Evolutionary conservation across 768 basidiomycete genomes (phyloP), one percentile per base, ranked within the genome.

Genomic region (Psilocybe cubensis): DNA sequence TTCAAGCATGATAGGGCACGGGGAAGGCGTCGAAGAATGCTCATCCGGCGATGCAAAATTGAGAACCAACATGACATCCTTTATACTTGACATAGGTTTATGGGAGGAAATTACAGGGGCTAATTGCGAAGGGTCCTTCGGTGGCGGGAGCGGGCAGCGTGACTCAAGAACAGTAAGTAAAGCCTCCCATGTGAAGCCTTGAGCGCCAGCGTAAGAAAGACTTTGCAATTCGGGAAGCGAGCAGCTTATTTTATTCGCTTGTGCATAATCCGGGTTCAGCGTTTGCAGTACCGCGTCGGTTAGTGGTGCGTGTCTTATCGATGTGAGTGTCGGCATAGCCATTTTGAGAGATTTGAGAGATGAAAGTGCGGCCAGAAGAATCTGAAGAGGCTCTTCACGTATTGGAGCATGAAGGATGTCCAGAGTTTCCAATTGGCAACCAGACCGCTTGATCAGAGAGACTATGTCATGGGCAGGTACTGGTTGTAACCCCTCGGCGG

Each of bases 361-460:
- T 9, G 58, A 52, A 10, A 54, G 25, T 24, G 47, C 38, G 25
- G 58, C 28, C 9, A 59, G 47, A n/a, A 59, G 20, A 24, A 33
- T 47, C 42, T 54, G 58, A 29, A 65, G 43, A n/a, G 52, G 46
- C 18, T 58, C 52, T 40, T 63, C 61, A 21, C 54, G 54, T 3
- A 63, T 25, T 1, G 61, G 50, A 21, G 61, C 50, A 24, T 60
- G 49, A 11, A 42, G 41, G 17, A 65, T 33, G 4, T 33, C 25
- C 2, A 65, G 57, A 3, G 47, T 51, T 24, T 63, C 52, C 20
- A 65, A 29, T 8, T 45, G 12, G 40, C 64, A 65, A 14, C 29
- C 51, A 18, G 64, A 65, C 3, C 57, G 51, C 35, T 44, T 54
- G 23, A 65, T 33, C 12, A 65, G 52, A 21, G 42, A 24, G 40